Evolutionary conservation across 2,329 filamentous ascomycete species (phyloP), one percentile per base, ranked within the genome.

Genomic region (Fusarium sp.): DNA sequence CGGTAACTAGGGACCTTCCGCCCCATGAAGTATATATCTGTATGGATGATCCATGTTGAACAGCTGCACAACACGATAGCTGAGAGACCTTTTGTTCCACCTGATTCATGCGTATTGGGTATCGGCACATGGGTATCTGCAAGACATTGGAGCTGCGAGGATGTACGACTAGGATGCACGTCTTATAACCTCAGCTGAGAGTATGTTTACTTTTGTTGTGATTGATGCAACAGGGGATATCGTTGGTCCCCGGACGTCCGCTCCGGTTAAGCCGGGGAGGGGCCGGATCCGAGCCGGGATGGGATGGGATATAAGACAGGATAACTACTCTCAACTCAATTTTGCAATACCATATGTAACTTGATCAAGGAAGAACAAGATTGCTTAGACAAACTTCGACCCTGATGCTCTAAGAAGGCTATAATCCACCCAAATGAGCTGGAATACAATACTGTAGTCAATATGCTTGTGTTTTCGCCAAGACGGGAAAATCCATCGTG

Each of bases 1-100:
- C 25, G 43, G 54, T 34, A 60, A 52, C 25, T 56, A 46, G 34
- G 38, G 38, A 52, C 34, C 59, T 60, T 43, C 57, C 57, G 41
- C 46, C 51, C 58, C 62, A 53, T 56, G 47, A 38, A 38, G 62
- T 54, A 62, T 54, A 62, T 57, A 56, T 47, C 34, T 41, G 58
- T 63, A 60, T 67, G 69, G 69, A 44, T 71, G 41, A 70, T 64
- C 69, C 69, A 71, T 71, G 69, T 70, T 34, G 11, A 55, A 22
- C 29, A 64, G 18, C 46, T 71, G 68, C 65, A 65, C 49, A 44
- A 54, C 65, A 71, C 54, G 15, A 13, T 25, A 62, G 69, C 69
- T 70, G 69, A 70, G 24, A 13, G 65, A 52, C 30, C 27, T 6
- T 46, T 20, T 64, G 53, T 60, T 56, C 67, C 67, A 54, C 69